Conservation (phyloP, 2,329 filamentous ascomycete genomes). For the Cladosporium cucumerinum region DNA sequence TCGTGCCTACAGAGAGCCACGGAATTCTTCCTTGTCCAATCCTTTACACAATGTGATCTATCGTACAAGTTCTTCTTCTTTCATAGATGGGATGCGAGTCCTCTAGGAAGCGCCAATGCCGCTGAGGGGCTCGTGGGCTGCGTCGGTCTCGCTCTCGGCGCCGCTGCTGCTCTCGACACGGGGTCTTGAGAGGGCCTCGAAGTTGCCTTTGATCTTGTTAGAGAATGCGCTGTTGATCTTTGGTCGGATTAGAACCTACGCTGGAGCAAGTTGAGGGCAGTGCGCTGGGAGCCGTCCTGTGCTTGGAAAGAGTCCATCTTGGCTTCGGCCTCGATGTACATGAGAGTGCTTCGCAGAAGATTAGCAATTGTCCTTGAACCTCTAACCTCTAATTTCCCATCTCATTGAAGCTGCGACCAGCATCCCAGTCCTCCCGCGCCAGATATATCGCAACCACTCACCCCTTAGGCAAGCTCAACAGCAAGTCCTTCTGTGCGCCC, state of each 20-base stretch:
- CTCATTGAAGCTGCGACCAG: not conserved
- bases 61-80: not conserved
- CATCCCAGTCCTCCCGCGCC: not conserved
- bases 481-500: constrained; percentile 65
- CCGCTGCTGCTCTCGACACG: constrained; percentile 19
- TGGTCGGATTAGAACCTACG: constrained; percentile 55
- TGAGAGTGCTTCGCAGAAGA: constrained; percentile 58
- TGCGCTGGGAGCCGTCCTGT: constrained; percentile 64
- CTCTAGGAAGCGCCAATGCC: constrained; percentile 28
- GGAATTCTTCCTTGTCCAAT: not conserved
- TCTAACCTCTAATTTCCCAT: not conserved
- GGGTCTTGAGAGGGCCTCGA: constrained; percentile 48
- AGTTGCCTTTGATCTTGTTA: constrained; percentile 37
- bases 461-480: constrained; percentile 79
- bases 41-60: not conserved
- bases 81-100: not conserved
- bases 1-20: not conserved
- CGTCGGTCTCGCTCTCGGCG: constrained; percentile 23
- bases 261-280: constrained; percentile 68
- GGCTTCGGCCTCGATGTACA: constrained; percentile 83
- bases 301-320: constrained; percentile 65
- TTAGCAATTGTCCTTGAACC: not conserved
- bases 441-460: constrained; percentile 45
- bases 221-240: not conserved
- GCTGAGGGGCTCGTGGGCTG: constrained; percentile 31